phyloP scores from a whole-genome alignment of 169 alveolate genomes.

The Plasmodium sp. region DNA sequence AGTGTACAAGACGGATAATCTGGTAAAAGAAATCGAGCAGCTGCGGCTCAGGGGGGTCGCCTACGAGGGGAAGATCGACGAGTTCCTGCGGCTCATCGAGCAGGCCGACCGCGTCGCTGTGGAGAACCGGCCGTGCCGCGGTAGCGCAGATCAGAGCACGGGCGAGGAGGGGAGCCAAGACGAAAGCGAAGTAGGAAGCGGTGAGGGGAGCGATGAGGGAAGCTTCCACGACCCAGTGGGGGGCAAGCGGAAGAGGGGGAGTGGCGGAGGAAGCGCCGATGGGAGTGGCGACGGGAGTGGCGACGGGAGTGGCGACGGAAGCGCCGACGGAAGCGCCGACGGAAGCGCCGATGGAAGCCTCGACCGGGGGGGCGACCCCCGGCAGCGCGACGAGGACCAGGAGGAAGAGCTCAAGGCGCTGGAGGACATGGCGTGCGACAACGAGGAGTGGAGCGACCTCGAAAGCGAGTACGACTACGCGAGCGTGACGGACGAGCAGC shows the following conservation, averaged over 20 bases:
- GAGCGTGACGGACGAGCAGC: constrained; percentile 72
- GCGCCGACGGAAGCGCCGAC: not conserved
- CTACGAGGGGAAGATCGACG: constrained; percentile 18
- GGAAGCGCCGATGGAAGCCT: not conserved
- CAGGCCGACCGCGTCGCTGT: constrained; percentile 21
- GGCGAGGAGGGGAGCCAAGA: not conserved
- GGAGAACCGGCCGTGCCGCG: constrained; percentile 3
- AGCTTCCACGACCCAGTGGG: not conserved
- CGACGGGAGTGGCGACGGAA: not conserved
- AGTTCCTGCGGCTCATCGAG: constrained; percentile 15
- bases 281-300: not conserved
- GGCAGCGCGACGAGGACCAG: constrained; percentile 21
- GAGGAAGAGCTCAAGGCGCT: constrained; percentile 49
- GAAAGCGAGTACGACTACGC: constrained; percentile 73
- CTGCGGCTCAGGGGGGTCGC: not conserved
- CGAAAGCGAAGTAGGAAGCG: not conserved
- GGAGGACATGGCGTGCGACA: constrained; percentile 28
- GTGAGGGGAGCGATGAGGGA: not conserved
- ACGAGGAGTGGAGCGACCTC: constrained; percentile 44
- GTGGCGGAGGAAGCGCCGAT: not conserved
- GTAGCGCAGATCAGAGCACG: not conserved
- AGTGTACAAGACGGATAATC: constrained; percentile 28
- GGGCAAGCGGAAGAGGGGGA: not conserved
- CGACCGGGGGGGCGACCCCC: not conserved
- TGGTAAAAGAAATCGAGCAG: constrained; percentile 37